These are phyloP conservation scores for Groenewaldozyma auringiensis DNA, from an alignment of 1,139 yeast genomes.

Conservation along the genomic window DNA sequence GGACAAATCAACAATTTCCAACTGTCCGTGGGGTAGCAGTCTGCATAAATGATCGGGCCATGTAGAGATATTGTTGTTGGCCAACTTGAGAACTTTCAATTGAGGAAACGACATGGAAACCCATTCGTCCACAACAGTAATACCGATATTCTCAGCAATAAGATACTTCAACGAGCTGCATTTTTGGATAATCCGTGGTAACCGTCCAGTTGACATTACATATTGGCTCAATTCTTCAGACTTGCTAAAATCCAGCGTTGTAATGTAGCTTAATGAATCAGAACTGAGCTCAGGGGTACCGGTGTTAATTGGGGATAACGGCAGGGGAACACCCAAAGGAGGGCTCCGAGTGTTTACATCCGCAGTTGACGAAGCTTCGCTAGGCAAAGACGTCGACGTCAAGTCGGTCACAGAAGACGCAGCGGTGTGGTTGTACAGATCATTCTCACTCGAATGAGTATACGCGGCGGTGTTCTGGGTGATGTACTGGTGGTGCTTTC, in stretches of 20 bases:
- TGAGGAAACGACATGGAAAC: slow-evolving; percentile 20
- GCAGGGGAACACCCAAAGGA: slow-evolving; percentile 3
- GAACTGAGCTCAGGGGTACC: slow-evolving; percentile 1
- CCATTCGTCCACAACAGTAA: slow-evolving; percentile 28
- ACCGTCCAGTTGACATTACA: slow-evolving; percentile 23
- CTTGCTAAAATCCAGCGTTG: slow-evolving; percentile 23
- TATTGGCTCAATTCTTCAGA: slow-evolving; percentile 13
- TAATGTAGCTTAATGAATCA: slow-evolving; percentile 14
- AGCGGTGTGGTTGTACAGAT: not conserved
- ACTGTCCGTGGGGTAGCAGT: slow-evolving; percentile 19
- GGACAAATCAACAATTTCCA: slow-evolving; percentile 25
- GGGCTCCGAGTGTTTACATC: not conserved
- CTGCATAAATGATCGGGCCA: slow-evolving; percentile 29
- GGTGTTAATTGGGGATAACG: slow-evolving; percentile 5
- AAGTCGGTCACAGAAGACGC: not conserved
- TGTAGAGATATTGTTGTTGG: slow-evolving; percentile 24
- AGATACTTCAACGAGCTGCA: slow-evolving; percentile 23
- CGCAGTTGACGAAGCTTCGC: not conserved
- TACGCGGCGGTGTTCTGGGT: not conserved
- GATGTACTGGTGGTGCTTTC: not conserved
- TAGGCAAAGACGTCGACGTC: too few species aligned
- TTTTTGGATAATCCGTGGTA: slow-evolving; percentile 25
- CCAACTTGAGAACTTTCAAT: slow-evolving; percentile 22
- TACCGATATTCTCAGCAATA: slow-evolving; percentile 21
- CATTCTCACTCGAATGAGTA: not conserved